A percentile compares a stretch with the other conserved stretches of the same genome.
Conservation (phyloP, 345 rosid genomes). For the Arabis hirsuta region DNA sequence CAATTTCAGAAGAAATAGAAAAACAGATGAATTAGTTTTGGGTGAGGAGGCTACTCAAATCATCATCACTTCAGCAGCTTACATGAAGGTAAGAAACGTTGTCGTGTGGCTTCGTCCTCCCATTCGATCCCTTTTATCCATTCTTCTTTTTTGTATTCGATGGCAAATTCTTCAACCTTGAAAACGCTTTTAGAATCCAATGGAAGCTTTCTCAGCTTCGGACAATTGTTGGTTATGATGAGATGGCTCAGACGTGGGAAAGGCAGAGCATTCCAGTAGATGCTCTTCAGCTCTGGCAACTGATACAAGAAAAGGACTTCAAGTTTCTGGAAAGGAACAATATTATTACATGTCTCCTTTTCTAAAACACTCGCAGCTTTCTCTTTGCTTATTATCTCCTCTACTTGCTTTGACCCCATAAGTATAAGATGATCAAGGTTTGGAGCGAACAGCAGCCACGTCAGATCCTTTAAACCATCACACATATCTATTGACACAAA, state of each 20-base stretch:
- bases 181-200: slow-evolving; percentile 14
- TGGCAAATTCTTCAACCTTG: background rate
- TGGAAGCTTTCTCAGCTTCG: slow-evolving; percentile 31
- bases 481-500: background rate
- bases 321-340: slow-evolving; percentile 18
- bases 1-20: too few species aligned
- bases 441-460: slow-evolving; percentile 30
- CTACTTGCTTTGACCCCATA: background rate
- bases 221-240: too few species aligned
- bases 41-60: too few species aligned
- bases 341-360: background rate
- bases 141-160: background rate
- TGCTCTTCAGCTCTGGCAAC: background rate
- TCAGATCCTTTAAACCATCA: slow-evolving; percentile 22
- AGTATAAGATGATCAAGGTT: background rate
- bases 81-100: slow-evolving; percentile 20
- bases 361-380: too few species aligned
- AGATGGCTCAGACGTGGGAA: too few species aligned
- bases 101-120: slow-evolving; percentile 28
- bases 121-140: slow-evolving; percentile 15
- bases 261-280: background rate
- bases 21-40: too few species aligned
- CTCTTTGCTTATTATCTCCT: slow-evolving; percentile 1
- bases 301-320: background rate
- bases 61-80: too few species aligned